These are phyloP conservation scores for Choiromyces venosus DNA, from an alignment of 495 filamentous ascomycete genomes.

Conservation along the genomic window DNA sequence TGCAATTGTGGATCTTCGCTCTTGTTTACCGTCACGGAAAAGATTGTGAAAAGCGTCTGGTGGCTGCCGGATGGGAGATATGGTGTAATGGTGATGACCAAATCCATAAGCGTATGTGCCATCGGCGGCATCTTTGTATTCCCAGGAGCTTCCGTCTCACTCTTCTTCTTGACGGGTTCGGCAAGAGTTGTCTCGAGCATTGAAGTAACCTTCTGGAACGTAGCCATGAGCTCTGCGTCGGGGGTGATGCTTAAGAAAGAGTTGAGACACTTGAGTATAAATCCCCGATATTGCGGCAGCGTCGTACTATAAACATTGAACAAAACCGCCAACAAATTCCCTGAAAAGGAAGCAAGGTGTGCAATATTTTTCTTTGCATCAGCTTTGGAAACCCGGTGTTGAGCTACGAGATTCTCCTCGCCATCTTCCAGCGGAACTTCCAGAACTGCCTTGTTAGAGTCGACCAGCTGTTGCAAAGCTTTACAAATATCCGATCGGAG, in stretches of 20 bases:
- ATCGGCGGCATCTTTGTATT: conserved; percentile 72
- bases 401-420: conserved; percentile 62
- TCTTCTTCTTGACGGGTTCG: conserved; percentile 57
- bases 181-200: conserved; percentile 73
- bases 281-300: conserved; percentile 81
- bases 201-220: conserved; percentile 73
- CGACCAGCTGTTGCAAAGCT: conserved; percentile 75
- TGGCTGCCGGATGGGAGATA: conserved; percentile 84
- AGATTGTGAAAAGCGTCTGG: conserved; percentile 71
- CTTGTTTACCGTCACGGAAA: conserved; percentile 69
- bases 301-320: conserved; percentile 98
- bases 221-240: conserved; percentile 67
- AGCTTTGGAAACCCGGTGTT: conserved; percentile 65
- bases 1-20: conserved; percentile 85
- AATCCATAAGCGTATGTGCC: conserved; percentile 89
- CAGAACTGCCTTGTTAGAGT: conserved; percentile 78
- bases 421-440: conserved; percentile 51
- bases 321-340: conserved; percentile 84
- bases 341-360: conserved; percentile 69
- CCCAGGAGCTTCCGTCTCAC: conserved; percentile 50
- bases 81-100: conserved; percentile 89
- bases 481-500: conserved; percentile 79
- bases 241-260: conserved; percentile 84
- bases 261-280: conserved; percentile 88
- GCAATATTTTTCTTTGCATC: conserved; percentile 69